phyloP scores from a whole-genome alignment of 1,284 basidiomycete genomes.

The Puccinia hordei region DNA sequence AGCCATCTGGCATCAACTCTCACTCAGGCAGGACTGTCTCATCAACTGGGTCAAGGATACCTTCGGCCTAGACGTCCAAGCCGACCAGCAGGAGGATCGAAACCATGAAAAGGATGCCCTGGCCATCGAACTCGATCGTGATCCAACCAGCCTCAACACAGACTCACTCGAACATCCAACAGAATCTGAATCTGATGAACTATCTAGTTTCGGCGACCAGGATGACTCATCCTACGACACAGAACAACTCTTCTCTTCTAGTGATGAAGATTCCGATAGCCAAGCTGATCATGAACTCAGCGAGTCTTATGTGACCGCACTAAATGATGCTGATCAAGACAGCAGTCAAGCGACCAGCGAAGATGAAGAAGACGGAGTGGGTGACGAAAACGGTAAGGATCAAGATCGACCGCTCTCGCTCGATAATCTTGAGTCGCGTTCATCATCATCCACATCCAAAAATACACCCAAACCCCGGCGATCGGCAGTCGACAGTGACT shows the following conservation, averaged over 20 bases:
- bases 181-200: slow-evolving; percentile 1
- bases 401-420: not conserved
- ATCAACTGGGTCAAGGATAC: not conserved
- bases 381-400: not conserved
- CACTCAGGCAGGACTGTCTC: slow-evolving; percentile 2
- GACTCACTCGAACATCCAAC: not conserved
- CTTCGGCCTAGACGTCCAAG: not conserved
- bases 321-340: slow-evolving; percentile 43
- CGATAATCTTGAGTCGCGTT: not conserved
- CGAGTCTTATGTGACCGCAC: slow-evolving; percentile 22
- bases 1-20: slow-evolving; percentile 19
- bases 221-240: slow-evolving; percentile 5
- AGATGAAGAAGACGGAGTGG: not conserved
- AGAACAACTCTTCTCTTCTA: slow-evolving; percentile 17
- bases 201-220: not conserved
- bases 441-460: not conserved
- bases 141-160: slow-evolving; percentile 1
- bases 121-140: not conserved
- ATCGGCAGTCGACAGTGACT: slow-evolving; percentile 33
- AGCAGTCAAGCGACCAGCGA: not conserved
- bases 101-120: not conserved
- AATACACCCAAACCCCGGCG: slow-evolving; percentile 15
- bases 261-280: not conserved
- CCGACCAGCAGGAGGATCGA: slow-evolving; percentile 8
- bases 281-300: slow-evolving; percentile 5